Evolutionary conservation across 2,329 filamentous ascomycete species (phyloP), one percentile per base, ranked within the genome.

Genomic region (Pseudogymnoascus sp.): DNA sequence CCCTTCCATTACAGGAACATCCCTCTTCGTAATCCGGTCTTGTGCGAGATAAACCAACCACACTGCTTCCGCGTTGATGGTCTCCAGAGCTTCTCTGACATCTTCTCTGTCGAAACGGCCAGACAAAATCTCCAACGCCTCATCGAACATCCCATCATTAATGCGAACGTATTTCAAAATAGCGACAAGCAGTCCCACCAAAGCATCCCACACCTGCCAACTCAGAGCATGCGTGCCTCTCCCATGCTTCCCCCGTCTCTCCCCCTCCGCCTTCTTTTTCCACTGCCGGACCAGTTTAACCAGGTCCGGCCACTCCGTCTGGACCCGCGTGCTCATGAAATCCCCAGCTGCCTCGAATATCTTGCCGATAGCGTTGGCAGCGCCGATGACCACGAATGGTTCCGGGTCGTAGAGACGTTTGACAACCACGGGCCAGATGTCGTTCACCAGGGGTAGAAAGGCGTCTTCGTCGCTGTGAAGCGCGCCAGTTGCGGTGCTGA

Each of bases 381-480:
- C 87, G 13, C 87, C 84, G 7, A 88, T 81, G 2, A 83, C 82
- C 8, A 97, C 83, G 70, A 86, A 89, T 0, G 84, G 77, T 72
- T 91, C 87, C 3, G 76, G 66, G 66, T 91, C 89, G 66, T 85
- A 83, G 5, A 91, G 77, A 25, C 86, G 81, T n/a, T 81, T 79
- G 1, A 88, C 77, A 4, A 96, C 77, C 5, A 95, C 88, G 0
- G 92, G 92, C 93, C 93, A 99, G 6, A 97, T 79, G 2, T 89
- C 87, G 74, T 97, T 94, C 68, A 97, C 86, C 0, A 97, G 81
- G 0, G 94, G 94, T 1, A 99, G 77, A 72, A 96, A 97, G 0
- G 86, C 84, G 65, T 92, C 86, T 71, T 96, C 89, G 67, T 97
- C 86, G 3, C 79, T 80, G 0, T 88, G 84, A 2, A 99, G 82